These are phyloP conservation scores for Friedmanniomyces simplex DNA, from an alignment of 495 filamentous ascomycete genomes.

Conservation along the genomic window DNA sequence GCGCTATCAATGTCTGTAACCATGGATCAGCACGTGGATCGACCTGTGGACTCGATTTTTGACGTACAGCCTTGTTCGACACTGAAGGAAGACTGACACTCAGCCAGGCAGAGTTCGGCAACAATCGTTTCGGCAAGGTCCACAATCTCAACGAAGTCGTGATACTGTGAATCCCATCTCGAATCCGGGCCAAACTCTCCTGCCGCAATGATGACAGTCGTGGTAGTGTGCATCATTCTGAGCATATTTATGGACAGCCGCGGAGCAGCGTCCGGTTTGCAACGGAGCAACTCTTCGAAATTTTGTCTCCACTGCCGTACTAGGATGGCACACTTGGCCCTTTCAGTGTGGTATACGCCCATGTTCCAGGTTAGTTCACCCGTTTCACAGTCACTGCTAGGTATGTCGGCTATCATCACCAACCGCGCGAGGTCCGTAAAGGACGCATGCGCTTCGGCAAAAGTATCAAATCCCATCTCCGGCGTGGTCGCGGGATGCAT, in stretches of 20 bases:
- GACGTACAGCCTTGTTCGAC: not conserved
- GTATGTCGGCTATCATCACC: not conserved
- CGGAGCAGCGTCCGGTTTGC: not conserved
- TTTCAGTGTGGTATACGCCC: not conserved
- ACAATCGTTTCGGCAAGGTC: not conserved
- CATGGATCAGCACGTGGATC: too few relatives aligned
- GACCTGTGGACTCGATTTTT: too few relatives aligned
- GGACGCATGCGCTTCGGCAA: slow-evolving; percentile 2
- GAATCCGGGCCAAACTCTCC: not conserved
- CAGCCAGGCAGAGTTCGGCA: not conserved
- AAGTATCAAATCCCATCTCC: not conserved
- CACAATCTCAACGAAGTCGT: not conserved
- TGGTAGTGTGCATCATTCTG: not conserved
- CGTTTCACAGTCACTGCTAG: not conserved
- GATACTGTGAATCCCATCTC: not conserved
- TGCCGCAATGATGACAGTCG: not conserved
- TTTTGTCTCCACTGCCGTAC: not conserved
- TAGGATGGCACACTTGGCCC: not conserved
- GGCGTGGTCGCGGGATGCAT: not conserved
- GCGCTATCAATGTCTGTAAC: slow-evolving; percentile 40
- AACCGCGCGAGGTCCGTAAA: not conserved
- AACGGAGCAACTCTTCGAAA: not conserved
- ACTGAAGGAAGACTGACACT: not conserved
- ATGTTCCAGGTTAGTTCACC: not conserved
- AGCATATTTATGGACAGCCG: not conserved